Evolutionary conservation across 2,329 filamentous ascomycete species (phyloP).

Genomic region (Venturia aucupariae): DNA sequence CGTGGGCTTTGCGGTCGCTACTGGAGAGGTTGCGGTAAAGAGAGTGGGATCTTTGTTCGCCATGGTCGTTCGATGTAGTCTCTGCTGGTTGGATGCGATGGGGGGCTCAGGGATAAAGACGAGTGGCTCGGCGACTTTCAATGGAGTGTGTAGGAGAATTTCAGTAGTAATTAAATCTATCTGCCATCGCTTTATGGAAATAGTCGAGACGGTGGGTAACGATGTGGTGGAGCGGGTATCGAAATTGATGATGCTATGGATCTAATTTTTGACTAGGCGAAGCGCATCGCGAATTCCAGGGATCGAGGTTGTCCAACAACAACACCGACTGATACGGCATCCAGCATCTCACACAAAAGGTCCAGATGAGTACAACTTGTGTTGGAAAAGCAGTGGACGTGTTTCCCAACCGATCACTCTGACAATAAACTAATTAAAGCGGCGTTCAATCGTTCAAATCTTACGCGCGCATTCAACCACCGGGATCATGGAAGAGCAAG

Average conservation of each 20-base stretch:
- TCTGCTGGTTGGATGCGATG: neutral
- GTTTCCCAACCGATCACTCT: neutral
- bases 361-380: neutral
- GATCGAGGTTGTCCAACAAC: neutral
- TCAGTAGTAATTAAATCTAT: neutral
- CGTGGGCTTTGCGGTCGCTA: constrained; percentile 55
- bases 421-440: neutral
- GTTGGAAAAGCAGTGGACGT: neutral
- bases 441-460: neutral
- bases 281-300: constrained; percentile 1
- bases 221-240: neutral
- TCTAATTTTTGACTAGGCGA: neutral
- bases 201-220: neutral
- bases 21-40: constrained; percentile 61
- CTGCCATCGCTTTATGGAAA: neutral
- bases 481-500: constrained; percentile 6
- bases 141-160: neutral
- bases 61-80: neutral
- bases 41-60: constrained; percentile 61
- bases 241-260: constrained; percentile 8
- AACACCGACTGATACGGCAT: neutral
- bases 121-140: neutral
- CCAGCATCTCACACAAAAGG: neutral
- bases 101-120: neutral
- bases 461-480: neutral